phyloP scores from a whole-genome alignment of 345 rosid species.

The Eucalyptus sp. region DNA sequence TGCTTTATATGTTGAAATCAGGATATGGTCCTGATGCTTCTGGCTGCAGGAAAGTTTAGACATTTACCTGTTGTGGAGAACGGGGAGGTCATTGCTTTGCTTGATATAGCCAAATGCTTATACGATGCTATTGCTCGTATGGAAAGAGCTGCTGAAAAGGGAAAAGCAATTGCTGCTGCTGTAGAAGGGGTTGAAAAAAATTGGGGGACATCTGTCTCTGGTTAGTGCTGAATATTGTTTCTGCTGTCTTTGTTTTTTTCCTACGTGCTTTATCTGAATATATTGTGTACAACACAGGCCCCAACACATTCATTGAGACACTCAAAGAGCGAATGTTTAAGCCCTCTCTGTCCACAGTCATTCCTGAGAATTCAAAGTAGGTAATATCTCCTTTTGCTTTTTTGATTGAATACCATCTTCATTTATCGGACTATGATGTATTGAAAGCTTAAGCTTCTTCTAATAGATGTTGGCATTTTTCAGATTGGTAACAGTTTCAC shows the following conservation, averaged over 20 bases:
- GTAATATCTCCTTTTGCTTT: conserved; percentile 49
- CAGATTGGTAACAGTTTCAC: conserved; percentile 79
- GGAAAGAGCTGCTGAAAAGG: conserved; percentile 99
- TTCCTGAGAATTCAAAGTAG: conserved; percentile 95
- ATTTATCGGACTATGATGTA: not conserved
- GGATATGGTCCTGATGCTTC: not conserved
- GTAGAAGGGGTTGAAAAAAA: conserved; percentile 97
- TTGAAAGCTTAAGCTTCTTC: not conserved
- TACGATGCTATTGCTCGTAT: conserved; percentile 98
- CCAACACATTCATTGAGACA: conserved; percentile 82
- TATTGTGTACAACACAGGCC: conserved; percentile 28
- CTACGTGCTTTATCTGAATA: not conserved
- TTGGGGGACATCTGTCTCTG: conserved; percentile 80
- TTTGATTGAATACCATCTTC: not conserved
- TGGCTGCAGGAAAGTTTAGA: conserved; percentile 76
- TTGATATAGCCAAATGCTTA: conserved; percentile 94
- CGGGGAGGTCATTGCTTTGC: conserved; percentile 96
- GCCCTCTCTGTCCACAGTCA: conserved; percentile 82
- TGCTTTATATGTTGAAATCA: not conserved
- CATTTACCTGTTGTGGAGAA: conserved; percentile 99
- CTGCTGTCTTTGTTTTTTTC: not conserved
- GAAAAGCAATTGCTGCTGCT: conserved; percentile 98
- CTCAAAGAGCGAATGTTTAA: conserved; percentile 85
- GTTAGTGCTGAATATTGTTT: conserved; percentile 19
- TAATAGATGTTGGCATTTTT: conserved; percentile 9